phyloP scores from a whole-genome alignment of 1,284 basidiomycete species.

The Pascua sp. region DNA sequence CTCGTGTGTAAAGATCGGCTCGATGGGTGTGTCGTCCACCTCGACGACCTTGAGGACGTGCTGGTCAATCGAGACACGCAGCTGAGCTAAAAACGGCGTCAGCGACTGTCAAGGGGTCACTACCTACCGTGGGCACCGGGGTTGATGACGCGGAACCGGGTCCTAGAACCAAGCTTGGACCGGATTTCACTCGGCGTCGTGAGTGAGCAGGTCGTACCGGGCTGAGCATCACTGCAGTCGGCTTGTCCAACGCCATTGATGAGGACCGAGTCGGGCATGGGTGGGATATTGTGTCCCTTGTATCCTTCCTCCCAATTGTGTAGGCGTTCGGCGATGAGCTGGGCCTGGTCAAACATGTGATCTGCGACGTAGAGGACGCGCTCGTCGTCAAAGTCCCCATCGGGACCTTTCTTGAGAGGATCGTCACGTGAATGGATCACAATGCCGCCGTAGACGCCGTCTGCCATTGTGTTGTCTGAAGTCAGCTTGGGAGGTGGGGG shows the following conservation, averaged over 20 bases:
- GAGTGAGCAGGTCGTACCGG: background rate
- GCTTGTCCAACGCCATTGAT: conserved; percentile 27
- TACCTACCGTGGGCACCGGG: conserved; percentile 12
- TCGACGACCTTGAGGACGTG: conserved; percentile 31
- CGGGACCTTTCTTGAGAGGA: conserved; percentile 12
- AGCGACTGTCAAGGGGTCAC: conserved; percentile 6
- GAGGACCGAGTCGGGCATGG: conserved; percentile 22
- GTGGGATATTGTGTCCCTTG: conserved; percentile 4
- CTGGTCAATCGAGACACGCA: conserved; percentile 27
- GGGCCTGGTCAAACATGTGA: conserved; percentile 30
- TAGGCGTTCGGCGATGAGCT: conserved; percentile 19
- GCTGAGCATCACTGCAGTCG: conserved; percentile 1
- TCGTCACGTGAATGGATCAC: conserved; percentile 29
- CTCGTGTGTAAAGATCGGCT: conserved; percentile 26
- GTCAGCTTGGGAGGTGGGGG: too few species aligned
- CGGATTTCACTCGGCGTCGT: background rate
- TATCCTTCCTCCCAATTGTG: background rate
- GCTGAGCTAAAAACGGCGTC: background rate
- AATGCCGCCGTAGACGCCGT: conserved; percentile 29
- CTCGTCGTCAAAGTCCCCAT: conserved; percentile 34
- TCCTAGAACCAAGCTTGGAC: conserved; percentile 1
- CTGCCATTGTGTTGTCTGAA: conserved; percentile 25
- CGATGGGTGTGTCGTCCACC: conserved; percentile 24
- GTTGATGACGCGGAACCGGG: conserved; percentile 26
- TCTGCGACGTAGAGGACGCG: conserved; percentile 22